Base-by-base conservation (phyloP, 1,284 basidiomycete genomes). In the Rhodotorula sp. region DNA sequence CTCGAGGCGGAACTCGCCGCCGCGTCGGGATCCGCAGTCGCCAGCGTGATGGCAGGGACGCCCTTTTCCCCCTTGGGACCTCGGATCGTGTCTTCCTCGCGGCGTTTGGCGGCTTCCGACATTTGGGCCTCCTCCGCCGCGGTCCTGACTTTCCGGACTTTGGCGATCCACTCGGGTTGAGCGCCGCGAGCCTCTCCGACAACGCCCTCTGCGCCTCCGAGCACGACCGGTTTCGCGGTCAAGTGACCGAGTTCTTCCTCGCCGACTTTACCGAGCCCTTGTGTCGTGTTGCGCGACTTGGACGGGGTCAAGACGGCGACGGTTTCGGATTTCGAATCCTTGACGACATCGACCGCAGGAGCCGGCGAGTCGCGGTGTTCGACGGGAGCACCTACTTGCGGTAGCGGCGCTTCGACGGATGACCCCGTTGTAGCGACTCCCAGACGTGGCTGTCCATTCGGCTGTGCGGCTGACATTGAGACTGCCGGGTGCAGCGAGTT, bases 111-210 rank as follows among this genome's bases (percentile, higher is more conserved):
- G 10, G 19, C 45, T 21, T 31, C 62, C 2, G 23, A 47, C 58
- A 26, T 26, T 12, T 38, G 43, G 21, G 6, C 26, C 19, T 54
- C 49, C 31, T 19, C 26, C n/a, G 31, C 49, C n/a, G 18, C 48
- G 18, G 26, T 19, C 28, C 47, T 31, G 21, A 31, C 66, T 43
- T 59, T 62, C 1, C 31, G 10, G 23, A 67, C 61, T 8, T 38
- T 62, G 12, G 68, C 71, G 57, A 73, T 60, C 56, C 64, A 70
- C 48, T 73, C 72, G 16, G 72, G 72, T 16, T 59, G 54, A n/a
- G 31, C 47, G 1, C 72, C 72, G 15, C 57, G n/a, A 12, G 68
- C 68, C 2, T 64, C 63, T 5, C 72, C 72, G 18, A 73, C 69
- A 26, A 70, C 72, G 21, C 63, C 69, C n/a, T 73, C 66, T 2